Percentiles rank a stretch among this genome's conserved stretches.
These are phyloP conservation scores for Serendipita sp. DNA, from an alignment of 768 basidiomycete species.

Conservation along the genomic window DNA sequence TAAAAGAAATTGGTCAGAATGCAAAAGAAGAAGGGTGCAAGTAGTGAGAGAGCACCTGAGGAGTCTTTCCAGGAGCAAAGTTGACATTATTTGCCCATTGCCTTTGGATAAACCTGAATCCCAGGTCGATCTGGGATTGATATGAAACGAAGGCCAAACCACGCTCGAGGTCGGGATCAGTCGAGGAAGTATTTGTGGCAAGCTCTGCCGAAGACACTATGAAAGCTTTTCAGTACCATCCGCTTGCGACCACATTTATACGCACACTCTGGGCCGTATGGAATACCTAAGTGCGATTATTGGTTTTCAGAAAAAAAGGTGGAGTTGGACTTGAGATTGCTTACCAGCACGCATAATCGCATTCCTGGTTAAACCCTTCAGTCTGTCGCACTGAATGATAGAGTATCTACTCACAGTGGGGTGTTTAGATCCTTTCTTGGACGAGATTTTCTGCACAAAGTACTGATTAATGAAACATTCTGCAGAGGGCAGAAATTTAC, in stretches of 20 bases:
- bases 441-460: conserved; percentile 5
- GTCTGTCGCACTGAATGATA: neutral
- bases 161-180: conserved; percentile 20
- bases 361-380: neutral
- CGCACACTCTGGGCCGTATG: conserved; percentile 22
- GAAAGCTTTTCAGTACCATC: neutral
- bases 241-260: neutral
- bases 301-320: conserved; percentile 20
- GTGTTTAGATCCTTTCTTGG: conserved; percentile 3
- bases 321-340: neutral
- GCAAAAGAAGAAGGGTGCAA: neutral
- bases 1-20: neutral
- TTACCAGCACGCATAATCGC: conserved; percentile 9
- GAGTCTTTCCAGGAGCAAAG: neutral
- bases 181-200: neutral
- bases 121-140: conserved; percentile 23
- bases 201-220: neutral
- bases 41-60: neutral
- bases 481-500: neutral
- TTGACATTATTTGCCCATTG: neutral
- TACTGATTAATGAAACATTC: neutral
- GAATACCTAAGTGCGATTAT: conserved; percentile 23
- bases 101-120: conserved; percentile 20
- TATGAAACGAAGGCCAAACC: conserved; percentile 32
- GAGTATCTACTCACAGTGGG: neutral